These are phyloP conservation scores for Achaetomiella virescens DNA, from an alignment of 495 filamentous ascomycete genomes.

Conservation along the genomic window DNA sequence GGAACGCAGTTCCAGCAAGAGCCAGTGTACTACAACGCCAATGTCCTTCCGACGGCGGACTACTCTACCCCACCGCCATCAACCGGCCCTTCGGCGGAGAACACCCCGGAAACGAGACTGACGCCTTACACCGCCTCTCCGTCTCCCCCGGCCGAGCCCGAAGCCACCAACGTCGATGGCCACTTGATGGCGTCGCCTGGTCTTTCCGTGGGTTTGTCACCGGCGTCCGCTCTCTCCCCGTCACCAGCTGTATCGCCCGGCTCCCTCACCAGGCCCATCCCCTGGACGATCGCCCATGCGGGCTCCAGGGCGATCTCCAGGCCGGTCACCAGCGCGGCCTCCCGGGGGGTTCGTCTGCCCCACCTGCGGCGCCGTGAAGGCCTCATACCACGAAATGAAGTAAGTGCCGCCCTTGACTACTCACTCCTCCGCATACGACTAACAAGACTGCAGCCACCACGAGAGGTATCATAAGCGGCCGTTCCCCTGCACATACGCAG, in stretches of 20 bases:
- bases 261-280: slow-evolving; percentile 1
- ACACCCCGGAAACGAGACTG: slow-evolving; percentile 38
- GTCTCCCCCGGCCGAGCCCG: slow-evolving; percentile 29
- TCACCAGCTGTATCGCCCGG: background rate
- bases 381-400: slow-evolving; percentile 45
- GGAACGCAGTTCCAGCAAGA: background rate
- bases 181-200: slow-evolving; percentile 18
- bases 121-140: slow-evolving; percentile 32
- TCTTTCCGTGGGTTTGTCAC: background rate
- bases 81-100: slow-evolving; percentile 35
- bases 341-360: slow-evolving; percentile 32
- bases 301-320: background rate
- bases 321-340: slow-evolving; percentile 25
- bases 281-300: background rate
- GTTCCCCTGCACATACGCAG: slow-evolving; percentile 36
- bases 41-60: slow-evolving; percentile 20
- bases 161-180: background rate
- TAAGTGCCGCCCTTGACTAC: slow-evolving; percentile 12
- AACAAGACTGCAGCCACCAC: slow-evolving; percentile 32
- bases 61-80: slow-evolving; percentile 38
- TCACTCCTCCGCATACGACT: background rate
- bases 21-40: slow-evolving; percentile 14
- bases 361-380: slow-evolving; percentile 39
- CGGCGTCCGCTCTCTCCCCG: background rate
- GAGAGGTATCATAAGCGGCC: slow-evolving; percentile 45